These are phyloP conservation scores for Colletotrichum sp. DNA, from an alignment of 2,329 filamentous ascomycete genomes.

Conservation along the genomic window DNA sequence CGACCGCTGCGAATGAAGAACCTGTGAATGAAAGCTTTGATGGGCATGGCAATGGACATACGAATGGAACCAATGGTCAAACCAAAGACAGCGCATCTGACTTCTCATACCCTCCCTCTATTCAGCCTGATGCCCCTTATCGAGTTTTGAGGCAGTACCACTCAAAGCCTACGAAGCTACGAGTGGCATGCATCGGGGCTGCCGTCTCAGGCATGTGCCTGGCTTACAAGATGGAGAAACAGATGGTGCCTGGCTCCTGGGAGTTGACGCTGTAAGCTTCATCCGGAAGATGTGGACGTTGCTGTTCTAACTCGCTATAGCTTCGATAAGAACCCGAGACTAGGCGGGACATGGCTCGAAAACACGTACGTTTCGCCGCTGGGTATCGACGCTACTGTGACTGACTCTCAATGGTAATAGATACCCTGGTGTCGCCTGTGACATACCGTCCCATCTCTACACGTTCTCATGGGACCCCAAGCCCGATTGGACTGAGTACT, in stretches of 20 bases:
- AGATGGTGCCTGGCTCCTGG: constrained; percentile 31
- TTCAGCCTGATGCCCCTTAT: constrained; percentile 28
- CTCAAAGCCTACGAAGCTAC: constrained; percentile 37
- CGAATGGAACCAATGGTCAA: background rate
- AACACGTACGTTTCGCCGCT: constrained; percentile 23
- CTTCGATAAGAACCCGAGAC: constrained; percentile 36
- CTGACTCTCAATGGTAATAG: background rate
- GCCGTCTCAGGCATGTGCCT: constrained; percentile 32
- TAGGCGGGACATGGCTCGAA: constrained; percentile 32
- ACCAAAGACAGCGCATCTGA: constrained; percentile 9
- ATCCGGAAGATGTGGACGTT: background rate
- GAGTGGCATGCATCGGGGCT: constrained; percentile 34
- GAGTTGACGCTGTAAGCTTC: constrained; percentile 28
- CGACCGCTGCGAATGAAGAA: constrained; percentile 1
- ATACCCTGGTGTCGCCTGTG: constrained; percentile 23
- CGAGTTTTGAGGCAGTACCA: constrained; percentile 35
- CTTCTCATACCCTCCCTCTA: constrained; percentile 30
- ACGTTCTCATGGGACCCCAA: constrained; percentile 29
- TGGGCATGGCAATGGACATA: background rate
- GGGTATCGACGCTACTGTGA: background rate
- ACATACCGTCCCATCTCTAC: constrained; percentile 23
- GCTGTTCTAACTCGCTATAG: background rate
- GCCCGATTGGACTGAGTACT: constrained; percentile 34
- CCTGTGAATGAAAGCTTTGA: background rate
- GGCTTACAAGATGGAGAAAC: constrained; percentile 34